Conservation (phyloP, 2,329 filamentous ascomycete species). For the Diaporthe australafricana region DNA sequence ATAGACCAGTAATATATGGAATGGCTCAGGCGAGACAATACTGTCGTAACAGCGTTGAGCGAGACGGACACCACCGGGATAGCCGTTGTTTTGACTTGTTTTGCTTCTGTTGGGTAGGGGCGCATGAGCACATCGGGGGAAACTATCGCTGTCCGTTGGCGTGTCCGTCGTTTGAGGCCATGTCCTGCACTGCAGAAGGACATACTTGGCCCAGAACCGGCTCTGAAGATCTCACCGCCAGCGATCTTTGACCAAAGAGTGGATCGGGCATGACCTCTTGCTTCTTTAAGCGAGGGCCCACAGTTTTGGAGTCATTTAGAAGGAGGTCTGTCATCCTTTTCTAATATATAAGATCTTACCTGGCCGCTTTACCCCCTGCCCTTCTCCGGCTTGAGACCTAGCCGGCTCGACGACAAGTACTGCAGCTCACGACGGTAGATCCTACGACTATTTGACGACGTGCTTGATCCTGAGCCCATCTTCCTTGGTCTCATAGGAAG, state of each 20-base stretch:
- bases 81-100: background rate
- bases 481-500: background rate
- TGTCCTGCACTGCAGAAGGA: background rate
- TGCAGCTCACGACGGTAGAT: no score
- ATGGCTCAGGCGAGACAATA: constrained; percentile 13
- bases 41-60: background rate
- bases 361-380: background rate
- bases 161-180: constrained; percentile 17
- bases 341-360: background rate
- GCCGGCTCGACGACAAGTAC: background rate
- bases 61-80: background rate
- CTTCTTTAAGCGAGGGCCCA: constrained; percentile 9
- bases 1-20: background rate
- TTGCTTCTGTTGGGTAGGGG: constrained; percentile 24
- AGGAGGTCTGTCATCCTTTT: background rate
- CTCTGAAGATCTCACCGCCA: constrained; percentile 9
- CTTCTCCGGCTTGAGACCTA: background rate
- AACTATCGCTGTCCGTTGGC: constrained; percentile 17
- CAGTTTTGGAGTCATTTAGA: background rate
- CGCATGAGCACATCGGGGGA: background rate
- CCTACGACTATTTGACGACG: background rate
- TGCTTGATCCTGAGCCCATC: constrained; percentile 1
- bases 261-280: background rate
- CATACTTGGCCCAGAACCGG: background rate
- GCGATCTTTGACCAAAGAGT: background rate